phyloP scores from a whole-genome alignment of 2,329 filamentous ascomycete genomes.

The Zymoseptoria passerinii region DNA sequence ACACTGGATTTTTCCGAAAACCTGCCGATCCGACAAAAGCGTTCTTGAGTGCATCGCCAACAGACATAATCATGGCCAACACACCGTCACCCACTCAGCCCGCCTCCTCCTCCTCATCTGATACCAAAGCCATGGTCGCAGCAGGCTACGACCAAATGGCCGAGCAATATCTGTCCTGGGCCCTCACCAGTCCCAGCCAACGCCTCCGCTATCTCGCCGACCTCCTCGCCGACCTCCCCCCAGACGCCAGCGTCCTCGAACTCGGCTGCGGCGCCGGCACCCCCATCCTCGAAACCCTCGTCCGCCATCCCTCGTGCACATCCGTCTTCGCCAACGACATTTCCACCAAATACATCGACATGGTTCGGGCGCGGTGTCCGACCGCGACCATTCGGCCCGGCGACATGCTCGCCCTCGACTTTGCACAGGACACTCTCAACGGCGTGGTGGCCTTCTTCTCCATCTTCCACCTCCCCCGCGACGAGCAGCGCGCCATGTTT shows the following conservation, averaged over 20 bases:
- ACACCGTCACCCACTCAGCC: background rate
- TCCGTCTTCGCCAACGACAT: conserved; percentile 15
- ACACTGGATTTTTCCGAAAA: too few relatives aligned
- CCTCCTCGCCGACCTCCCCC: background rate
- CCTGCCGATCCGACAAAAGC: too few relatives aligned
- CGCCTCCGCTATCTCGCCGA: background rate
- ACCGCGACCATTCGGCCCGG: conserved; percentile 2
- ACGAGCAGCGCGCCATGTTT: conserved; percentile 12
- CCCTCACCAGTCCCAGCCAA: background rate
- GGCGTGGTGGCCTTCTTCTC: conserved; percentile 13
- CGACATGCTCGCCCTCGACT: conserved; percentile 16
- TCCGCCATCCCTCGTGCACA: conserved; percentile 2
- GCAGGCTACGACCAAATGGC: conserved; percentile 4
- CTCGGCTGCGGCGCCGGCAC: conserved; percentile 35
- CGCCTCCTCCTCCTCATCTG: background rate
- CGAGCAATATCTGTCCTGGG: conserved; percentile 1
- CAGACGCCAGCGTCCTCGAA: conserved; percentile 26
- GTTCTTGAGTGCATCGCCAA: too few relatives aligned
- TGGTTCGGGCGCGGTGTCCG: conserved; percentile 13
- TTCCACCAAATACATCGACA: conserved; percentile 9
- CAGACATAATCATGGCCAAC: background rate
- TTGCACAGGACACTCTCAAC: conserved; percentile 5
- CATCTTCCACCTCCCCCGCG: conserved; percentile 12
- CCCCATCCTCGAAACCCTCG: conserved; percentile 21
- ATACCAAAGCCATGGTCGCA: conserved; percentile 1